phyloP scores from a whole-genome alignment of 495 filamentous ascomycete species.

The Podospora didyma region DNA sequence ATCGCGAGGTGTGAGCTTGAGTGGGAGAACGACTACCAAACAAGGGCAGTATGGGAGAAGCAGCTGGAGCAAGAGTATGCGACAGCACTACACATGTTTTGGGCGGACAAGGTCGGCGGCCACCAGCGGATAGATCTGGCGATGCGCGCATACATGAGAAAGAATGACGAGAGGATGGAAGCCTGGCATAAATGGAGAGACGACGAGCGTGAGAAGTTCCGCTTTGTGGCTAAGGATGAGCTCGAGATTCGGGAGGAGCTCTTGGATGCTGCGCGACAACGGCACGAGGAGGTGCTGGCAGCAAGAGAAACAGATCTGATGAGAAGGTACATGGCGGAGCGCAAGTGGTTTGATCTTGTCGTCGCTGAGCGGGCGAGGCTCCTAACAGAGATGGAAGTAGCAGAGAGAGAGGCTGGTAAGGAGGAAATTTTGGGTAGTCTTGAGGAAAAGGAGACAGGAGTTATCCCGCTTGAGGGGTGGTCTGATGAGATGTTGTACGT shows the following conservation, averaged over 20 bases:
- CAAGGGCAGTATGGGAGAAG: conserved; percentile 24
- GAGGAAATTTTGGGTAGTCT: conserved; percentile 1
- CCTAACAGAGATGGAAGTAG: conserved; percentile 25
- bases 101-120: conserved; percentile 19
- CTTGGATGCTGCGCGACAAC: conserved; percentile 20
- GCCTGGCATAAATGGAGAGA: conserved; percentile 28
- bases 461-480: not conserved
- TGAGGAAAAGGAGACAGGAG: not conserved
- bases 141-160: conserved; percentile 20
- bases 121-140: conserved; percentile 8
- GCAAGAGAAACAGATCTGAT: conserved; percentile 12
- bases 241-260: conserved; percentile 24
- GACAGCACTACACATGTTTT: conserved; percentile 21
- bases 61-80: conserved; percentile 33
- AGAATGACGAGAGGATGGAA: conserved; percentile 27
- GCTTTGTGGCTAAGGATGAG: conserved; percentile 23
- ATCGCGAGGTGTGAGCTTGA: conserved; percentile 16
- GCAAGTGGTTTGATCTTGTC: conserved; percentile 27
- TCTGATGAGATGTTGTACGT: not conserved
- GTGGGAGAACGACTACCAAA: conserved; percentile 22
- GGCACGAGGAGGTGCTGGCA: conserved; percentile 12
- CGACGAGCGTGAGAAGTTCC: conserved; percentile 19
- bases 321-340: conserved; percentile 22
- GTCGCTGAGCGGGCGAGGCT: conserved; percentile 25
- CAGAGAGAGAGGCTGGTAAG: conserved; percentile 31